Base-by-base conservation (phyloP, 768 basidiomycete species). In the Rhizopogon vesiculosus region DNA sequence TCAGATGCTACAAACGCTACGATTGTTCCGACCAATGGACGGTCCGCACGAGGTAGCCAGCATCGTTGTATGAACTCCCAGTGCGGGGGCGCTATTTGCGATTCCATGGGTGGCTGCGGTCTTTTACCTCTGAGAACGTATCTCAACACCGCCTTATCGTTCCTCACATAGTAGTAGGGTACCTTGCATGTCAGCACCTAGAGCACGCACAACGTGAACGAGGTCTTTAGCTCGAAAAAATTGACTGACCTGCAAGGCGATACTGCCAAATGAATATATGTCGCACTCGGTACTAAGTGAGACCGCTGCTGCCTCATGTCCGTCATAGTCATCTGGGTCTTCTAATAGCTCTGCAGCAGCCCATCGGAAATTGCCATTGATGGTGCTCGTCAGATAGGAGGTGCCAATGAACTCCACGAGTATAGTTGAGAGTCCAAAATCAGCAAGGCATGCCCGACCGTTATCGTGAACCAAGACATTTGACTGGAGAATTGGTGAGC, bases 211-310 rank as follows among this genome's bases (percentile, higher is more conserved):
- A 31, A 31, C 5, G 10, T n/a, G 10, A 42, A 7, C 12, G 22
- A 22, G 12, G 12, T 12, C 7, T 6, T 19, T 22, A 22, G 22
- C 10, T 76, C 73, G 18, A 76, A 68, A 62, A 72, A 8, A 6
- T n/a, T 16, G 8, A 52, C 28, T 18, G 74, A 41, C 55, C 55
- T 56, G 55, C 15, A 50, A 22, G 22, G 61, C 59, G 16, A 76
- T 70, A 59, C 74, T 73, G 5, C 76, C 76, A 55, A 74, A 75
- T 0, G 76, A 77, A 7, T 70, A 79, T 16, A 78, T 71, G 62
- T 79, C 78, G 53, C 66, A 29, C 29, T 29, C 29, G 7, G 7
- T 29, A 3, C 29, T 29, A 29, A 29, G 29, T 1, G 29, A 29
- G 5, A 29, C 29, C 29, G 29, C 29, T 22, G 22, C 22, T 29